Evolutionary conservation across 108 stramenopile species (phyloP).

Genomic region (Schizochytrium sp.): DNA sequence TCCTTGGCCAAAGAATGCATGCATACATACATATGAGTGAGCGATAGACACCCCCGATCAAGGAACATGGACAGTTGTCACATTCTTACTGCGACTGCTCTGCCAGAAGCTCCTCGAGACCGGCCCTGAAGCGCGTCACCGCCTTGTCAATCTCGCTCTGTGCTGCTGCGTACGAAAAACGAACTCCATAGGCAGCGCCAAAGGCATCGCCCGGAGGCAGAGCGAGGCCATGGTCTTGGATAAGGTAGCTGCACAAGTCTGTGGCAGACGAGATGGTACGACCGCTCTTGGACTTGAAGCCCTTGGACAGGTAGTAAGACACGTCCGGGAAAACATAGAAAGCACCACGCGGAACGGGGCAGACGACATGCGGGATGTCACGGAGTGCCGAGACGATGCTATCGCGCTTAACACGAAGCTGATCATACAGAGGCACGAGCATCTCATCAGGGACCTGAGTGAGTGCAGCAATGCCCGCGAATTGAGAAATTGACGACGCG

Average conservation of each 20-base stretch:
- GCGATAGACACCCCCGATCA: no score
- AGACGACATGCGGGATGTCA: conserved; percentile 57
- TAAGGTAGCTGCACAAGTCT: conserved; percentile 70
- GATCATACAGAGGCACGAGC: conserved; percentile 53
- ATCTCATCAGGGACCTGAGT: conserved; percentile 57
- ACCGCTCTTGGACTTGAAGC: conserved; percentile 40
- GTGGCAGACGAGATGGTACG: conserved; percentile 52
- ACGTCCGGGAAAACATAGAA: conserved; percentile 92
- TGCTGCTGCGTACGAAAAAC: conserved; percentile 89
- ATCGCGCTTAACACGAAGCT: conserved; percentile 61
- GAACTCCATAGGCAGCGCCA: conserved; percentile 76
- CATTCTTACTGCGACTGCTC: no score
- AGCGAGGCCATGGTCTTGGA: conserved; percentile 71
- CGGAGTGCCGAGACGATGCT: conserved; percentile 61
- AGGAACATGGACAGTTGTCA: no score
- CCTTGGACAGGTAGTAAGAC: conserved; percentile 41
- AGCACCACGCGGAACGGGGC: conserved; percentile 72
- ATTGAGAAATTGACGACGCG: conserved; percentile 83
- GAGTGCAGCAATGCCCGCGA: conserved; percentile 80
- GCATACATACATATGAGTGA: no score
- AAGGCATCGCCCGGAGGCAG: conserved; percentile 88
- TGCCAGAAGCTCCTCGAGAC: not conserved
- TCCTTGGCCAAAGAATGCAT: no score
- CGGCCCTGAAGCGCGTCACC: conserved; percentile 38
- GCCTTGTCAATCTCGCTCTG: conserved; percentile 71